Evolutionary conservation across 495 filamentous ascomycete genomes (phyloP).

Genomic region (Lindgomyces ingoldianus): DNA sequence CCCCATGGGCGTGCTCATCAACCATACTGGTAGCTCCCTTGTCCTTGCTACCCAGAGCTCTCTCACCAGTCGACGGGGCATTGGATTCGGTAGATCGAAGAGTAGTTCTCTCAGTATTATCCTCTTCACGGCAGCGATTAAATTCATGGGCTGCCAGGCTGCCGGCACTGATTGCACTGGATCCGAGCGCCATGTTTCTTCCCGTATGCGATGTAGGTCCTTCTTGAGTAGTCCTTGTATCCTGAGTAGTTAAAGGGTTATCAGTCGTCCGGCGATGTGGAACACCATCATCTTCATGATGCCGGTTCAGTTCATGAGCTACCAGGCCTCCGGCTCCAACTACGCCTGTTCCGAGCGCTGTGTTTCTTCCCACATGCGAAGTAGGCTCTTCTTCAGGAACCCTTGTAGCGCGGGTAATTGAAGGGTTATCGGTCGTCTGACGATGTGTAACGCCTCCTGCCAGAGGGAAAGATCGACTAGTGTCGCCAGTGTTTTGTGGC

Average conservation of each 20-base stretch:
- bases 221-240: background rate
- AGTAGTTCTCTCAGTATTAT: background rate
- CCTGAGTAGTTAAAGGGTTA: background rate
- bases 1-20: slow-evolving; percentile 27
- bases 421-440: background rate
- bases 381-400: background rate
- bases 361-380: background rate
- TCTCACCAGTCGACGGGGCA: background rate
- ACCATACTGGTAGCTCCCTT: too few relatives aligned
- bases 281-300: background rate
- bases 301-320: background rate
- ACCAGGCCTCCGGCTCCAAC: background rate
- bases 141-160: background rate
- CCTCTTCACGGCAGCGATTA: background rate
- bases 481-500: background rate
- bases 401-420: background rate
- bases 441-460: background rate
- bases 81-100: background rate
- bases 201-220: background rate
- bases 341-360: background rate
- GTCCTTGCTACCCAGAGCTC: background rate
- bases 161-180: background rate
- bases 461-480: background rate
- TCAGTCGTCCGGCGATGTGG: background rate
- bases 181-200: background rate